Evolutionary conservation across 345 rosid genomes (phyloP).

Genomic region (Tarenaya hassleriana): DNA sequence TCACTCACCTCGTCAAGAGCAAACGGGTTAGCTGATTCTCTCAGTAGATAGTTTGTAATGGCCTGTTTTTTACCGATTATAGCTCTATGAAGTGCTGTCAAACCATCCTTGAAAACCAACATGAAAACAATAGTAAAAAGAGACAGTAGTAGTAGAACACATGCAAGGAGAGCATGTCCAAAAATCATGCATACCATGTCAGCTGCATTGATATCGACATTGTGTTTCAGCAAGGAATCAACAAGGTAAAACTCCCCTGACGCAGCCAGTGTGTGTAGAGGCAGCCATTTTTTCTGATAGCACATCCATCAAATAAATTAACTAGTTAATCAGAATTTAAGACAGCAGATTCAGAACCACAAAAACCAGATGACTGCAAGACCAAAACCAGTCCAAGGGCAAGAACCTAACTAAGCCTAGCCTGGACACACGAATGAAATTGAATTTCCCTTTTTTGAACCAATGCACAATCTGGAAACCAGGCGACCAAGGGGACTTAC

Average conservation of each 20-base stretch:
- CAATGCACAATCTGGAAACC: background rate
- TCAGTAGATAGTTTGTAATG: constrained; percentile 61
- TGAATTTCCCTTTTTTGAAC: background rate
- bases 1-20: constrained; percentile 58
- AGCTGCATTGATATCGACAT: constrained; percentile 68
- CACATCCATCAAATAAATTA: constrained; percentile 8
- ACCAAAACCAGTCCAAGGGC: too few relatives aligned
- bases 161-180: background rate
- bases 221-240: constrained; percentile 69
- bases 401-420: too few relatives aligned
- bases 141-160: background rate
- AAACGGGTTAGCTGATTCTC: constrained; percentile 90
- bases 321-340: too few relatives aligned
- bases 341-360: background rate
- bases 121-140: constrained; percentile 11
- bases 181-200: constrained; percentile 44
- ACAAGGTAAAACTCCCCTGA: constrained; percentile 79
- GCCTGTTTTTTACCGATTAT: constrained; percentile 83
- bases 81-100: constrained; percentile 84
- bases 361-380: too few relatives aligned
- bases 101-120: constrained; percentile 49
- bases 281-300: constrained; percentile 69
- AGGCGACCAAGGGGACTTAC: constrained; percentile 40
- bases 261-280: constrained; percentile 85
- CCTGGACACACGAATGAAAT: background rate